Evolutionary conservation across 768 basidiomycete genomes (phyloP).

Genomic region (Thelephora ganbajun): DNA sequence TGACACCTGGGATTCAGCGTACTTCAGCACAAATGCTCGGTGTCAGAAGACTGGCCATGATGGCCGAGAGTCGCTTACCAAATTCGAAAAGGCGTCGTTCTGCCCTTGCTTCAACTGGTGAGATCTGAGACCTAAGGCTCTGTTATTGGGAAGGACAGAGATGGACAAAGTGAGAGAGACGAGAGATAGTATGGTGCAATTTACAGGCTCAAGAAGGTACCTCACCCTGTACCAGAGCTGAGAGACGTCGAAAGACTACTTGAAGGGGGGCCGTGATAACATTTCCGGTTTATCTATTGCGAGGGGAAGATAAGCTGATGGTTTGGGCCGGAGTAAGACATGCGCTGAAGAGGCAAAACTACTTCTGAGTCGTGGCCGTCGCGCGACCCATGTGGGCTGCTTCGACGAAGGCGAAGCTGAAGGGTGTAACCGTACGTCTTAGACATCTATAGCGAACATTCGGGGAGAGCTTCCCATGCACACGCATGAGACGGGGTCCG

Average conservation of each 20-base stretch:
- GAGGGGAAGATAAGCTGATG: too few relatives aligned
- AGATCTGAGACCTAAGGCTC: too few relatives aligned
- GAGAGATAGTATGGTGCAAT: conserved; percentile 9
- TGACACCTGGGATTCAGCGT: conserved; percentile 34
- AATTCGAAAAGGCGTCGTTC: conserved; percentile 46
- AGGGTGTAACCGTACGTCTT: too few relatives aligned
- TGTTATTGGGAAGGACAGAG: conserved; percentile 3
- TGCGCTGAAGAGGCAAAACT: too few relatives aligned
- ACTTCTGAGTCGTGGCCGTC: too few relatives aligned
- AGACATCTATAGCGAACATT: too few relatives aligned
- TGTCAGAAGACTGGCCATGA: conserved; percentile 1
- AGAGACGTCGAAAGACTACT: not conserved
- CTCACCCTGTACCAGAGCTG: conserved; percentile 4
- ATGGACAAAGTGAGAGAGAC: conserved; percentile 10
- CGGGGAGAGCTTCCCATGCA: too few relatives aligned
- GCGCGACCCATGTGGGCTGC: too few relatives aligned
- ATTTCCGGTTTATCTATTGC: too few relatives aligned
- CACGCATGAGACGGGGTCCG: too few relatives aligned
- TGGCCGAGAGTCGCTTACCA: conserved; percentile 23
- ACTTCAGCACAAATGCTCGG: conserved; percentile 1
- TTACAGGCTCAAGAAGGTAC: conserved; percentile 8
- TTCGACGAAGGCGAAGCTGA: too few relatives aligned
- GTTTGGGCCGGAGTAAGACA: too few relatives aligned
- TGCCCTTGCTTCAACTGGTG: conserved; percentile 21
- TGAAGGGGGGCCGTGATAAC: not conserved